Evolutionary conservation across 345 rosid species (phyloP).

Genomic region (Corchorus capsularis): DNA sequence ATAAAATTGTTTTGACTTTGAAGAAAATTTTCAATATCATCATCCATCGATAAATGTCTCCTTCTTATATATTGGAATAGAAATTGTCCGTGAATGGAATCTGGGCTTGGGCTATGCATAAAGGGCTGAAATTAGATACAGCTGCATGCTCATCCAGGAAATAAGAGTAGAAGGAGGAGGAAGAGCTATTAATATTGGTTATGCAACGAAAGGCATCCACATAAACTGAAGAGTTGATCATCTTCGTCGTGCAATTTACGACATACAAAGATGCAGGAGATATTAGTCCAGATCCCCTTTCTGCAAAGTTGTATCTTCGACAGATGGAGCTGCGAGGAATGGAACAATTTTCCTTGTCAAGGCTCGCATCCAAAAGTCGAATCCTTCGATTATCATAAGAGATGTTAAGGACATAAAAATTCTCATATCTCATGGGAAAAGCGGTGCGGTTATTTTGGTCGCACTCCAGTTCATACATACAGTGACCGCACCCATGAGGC

Average conservation of each 20-base stretch:
- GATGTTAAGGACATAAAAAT: constrained; percentile 2
- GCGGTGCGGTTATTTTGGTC: not conserved
- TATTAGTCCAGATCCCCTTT: not conserved
- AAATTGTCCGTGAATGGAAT: not conserved
- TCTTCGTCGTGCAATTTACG: not conserved
- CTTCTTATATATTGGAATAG: not conserved
- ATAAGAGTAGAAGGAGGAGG: not conserved
- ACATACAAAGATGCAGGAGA: not conserved
- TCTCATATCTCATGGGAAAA: not conserved
- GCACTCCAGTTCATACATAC: not conserved
- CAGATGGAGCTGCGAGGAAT: not conserved
- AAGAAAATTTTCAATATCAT: constrained; percentile 15
- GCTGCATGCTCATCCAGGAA: not conserved
- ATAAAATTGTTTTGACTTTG: constrained; percentile 9
- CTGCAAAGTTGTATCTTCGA: not conserved
- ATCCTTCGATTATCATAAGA: not conserved
- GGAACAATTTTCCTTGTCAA: not conserved
- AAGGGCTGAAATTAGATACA: not conserved
- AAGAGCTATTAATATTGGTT: not conserved
- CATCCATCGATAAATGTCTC: constrained; percentile 11
- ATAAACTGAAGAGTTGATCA: constrained; percentile 3
- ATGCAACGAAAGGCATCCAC: not conserved
- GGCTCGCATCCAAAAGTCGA: not conserved
- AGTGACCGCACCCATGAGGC: not conserved
- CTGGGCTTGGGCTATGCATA: not conserved